Conservation (phyloP, 495 filamentous ascomycete genomes). For the Daldinia caldariorum region DNA sequence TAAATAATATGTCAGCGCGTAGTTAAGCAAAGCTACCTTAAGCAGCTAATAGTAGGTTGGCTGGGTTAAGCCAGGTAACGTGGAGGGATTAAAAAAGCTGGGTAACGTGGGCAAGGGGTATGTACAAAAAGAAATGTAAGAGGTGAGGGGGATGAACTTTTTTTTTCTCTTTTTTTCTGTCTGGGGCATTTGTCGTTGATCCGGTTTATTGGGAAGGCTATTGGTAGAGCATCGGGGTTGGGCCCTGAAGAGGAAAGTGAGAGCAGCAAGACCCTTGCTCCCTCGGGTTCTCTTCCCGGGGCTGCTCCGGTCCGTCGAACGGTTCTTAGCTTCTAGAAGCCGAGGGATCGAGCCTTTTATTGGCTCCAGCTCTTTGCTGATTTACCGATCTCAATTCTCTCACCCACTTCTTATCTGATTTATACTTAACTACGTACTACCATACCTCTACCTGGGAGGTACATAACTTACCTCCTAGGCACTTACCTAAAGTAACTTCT, state of each 20-base stretch:
- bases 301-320: constrained; percentile 42
- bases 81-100: neutral
- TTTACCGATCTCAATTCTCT: constrained; percentile 37
- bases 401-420: constrained; percentile 39
- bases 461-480: no score
- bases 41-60: neutral
- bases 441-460: no score
- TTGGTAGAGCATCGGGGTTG: constrained; percentile 41
- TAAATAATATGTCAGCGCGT: constrained; percentile 33
- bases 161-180: neutral
- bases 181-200: constrained; percentile 28
- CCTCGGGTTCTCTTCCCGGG: constrained; percentile 38
- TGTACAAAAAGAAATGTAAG: neutral
- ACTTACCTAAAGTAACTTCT: no score
- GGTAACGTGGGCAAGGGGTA: neutral
- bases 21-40: constrained; percentile 10
- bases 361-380: constrained; percentile 33
- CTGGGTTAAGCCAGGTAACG: neutral
- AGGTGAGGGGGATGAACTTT: constrained; percentile 9
- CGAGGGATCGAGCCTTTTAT: constrained; percentile 28
- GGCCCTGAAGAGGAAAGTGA: constrained; percentile 42
- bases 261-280: constrained; percentile 30
- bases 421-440: constrained; percentile 12
- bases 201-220: constrained; percentile 45
- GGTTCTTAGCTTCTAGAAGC: constrained; percentile 41